Percentiles rank a stretch among this genome's conserved stretches.
Conservation (phyloP, 2,329 filamentous ascomycete genomes). For the Aspergillus hiratsukae region DNA sequence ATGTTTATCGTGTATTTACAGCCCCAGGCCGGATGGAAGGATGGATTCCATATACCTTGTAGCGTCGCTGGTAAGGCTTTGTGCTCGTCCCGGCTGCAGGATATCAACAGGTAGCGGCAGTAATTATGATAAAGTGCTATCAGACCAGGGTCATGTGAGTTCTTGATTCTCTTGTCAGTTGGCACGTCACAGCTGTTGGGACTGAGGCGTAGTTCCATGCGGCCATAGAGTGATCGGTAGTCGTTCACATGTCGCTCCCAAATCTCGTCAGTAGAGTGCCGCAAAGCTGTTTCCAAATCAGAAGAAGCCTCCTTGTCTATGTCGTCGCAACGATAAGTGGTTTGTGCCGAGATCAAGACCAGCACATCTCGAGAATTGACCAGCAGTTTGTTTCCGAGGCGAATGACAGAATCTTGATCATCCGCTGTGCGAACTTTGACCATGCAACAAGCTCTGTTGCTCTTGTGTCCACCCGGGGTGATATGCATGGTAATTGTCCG, state of each 20-base stretch:
- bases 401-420: constrained; percentile 13
- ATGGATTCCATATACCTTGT: constrained; percentile 54
- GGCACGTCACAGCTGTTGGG: constrained; percentile 20
- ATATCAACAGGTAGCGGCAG: constrained; percentile 52
- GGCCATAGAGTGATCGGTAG: constrained; percentile 29
- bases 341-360: constrained; percentile 38
- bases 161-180: constrained; percentile 27
- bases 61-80: constrained; percentile 45
- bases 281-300: constrained; percentile 24
- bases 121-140: constrained; percentile 53
- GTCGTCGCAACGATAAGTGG: constrained; percentile 33
- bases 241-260: constrained; percentile 31
- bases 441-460: constrained; percentile 31
- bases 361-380: constrained; percentile 35
- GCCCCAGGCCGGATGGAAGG: constrained; percentile 47
- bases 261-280: constrained; percentile 16
- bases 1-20: constrained; percentile 57
- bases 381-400: constrained; percentile 33
- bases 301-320: constrained; percentile 21
- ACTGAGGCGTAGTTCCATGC: constrained; percentile 27
- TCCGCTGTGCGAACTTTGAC: constrained; percentile 24
- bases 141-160: constrained; percentile 47
- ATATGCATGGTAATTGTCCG: constrained; percentile 34
- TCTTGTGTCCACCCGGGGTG: constrained; percentile 35
- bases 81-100: constrained; percentile 46